Base-by-base conservation (phyloP, 139 green algal genomes). In the Coelastrella sp. region DNA sequence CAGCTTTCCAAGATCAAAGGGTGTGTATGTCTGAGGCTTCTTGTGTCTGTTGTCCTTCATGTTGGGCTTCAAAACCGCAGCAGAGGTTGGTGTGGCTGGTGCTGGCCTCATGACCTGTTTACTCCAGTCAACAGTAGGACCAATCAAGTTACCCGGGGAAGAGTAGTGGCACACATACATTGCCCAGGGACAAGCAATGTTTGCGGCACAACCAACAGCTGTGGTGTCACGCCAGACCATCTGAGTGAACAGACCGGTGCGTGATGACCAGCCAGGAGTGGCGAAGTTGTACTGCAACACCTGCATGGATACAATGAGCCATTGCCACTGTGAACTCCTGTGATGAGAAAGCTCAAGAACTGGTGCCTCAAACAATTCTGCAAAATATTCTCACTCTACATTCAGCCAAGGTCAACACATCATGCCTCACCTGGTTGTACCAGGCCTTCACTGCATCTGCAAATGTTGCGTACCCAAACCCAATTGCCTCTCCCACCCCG, bases 141-240 rank as follows among this genome's bases (percentile, higher is more conserved):
- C 78, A 32, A 84, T 23, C 59, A 84, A 32, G 43, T 76, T 84
- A 68, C 85, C 85, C 19, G 81, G 81, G 0, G 86, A 74, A 23
- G 48, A 81, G 81, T 87, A 89, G 30, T 85, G 86, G 64, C 86
- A 89, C 3, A 87, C 86, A 15, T 83, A 75, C 71, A 78, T 82
- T 5, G 38, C 30, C 67, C 51, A 74, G 5, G 27, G 17, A 71
- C 82, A 86, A 23, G 45, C 25, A 5, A 30, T 5, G 27, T 50
- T 57, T 50, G 57, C 11, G 4, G 37, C 50, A 27, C 84, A 88
- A 50, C 85, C 85, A 30, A 89, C 25, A 2, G 34, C 5, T 5
- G 30, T 71, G 30, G 77, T 86, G 32, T 64, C 40, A 2, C 38
- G 8, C 85, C 85, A 89, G 50, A 89, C 77, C 35, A 89, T 53